Conservation (phyloP, 768 basidiomycete species). For the Termitomyces sp. region DNA sequence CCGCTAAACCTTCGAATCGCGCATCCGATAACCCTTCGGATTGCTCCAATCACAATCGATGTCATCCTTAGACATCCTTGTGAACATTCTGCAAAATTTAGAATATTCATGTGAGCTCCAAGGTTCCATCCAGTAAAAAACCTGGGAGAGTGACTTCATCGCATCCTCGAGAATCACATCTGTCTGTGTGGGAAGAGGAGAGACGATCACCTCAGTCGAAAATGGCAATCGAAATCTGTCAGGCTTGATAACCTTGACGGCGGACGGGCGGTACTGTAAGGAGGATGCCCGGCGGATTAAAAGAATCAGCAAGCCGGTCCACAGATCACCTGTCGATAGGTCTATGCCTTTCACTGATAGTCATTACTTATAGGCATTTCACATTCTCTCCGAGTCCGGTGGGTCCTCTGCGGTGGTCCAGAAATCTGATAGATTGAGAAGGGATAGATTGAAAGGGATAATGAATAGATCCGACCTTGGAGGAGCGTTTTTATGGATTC, state of each 20-base stretch:
- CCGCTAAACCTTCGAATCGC: background rate
- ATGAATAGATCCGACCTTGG: slow-evolving; percentile 12
- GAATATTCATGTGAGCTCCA: slow-evolving; percentile 4
- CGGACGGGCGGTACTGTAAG: slow-evolving; percentile 6
- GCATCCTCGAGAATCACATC: background rate
- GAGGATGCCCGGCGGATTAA: slow-evolving; percentile 3
- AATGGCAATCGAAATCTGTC: slow-evolving; percentile 1
- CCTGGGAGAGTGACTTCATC: background rate
- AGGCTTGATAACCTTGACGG: slow-evolving; percentile 2
- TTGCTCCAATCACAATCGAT: background rate
- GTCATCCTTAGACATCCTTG: background rate
- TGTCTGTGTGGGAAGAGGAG: background rate
- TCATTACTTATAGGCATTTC: background rate
- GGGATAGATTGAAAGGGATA: background rate
- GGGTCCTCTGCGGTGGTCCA: background rate
- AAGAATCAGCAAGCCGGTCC: slow-evolving; percentile 8
- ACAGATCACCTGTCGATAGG: background rate
- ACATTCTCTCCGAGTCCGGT: background rate
- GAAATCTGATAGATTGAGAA: slow-evolving; percentile 4
- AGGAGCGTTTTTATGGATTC: no score
- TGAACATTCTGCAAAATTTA: background rate
- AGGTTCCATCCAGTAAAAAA: background rate
- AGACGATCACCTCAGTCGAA: slow-evolving; percentile 4
- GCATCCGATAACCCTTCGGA: background rate
- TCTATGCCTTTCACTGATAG: no score